phyloP scores from a whole-genome alignment of 768 basidiomycete species.

The Epithele typhae region DNA sequence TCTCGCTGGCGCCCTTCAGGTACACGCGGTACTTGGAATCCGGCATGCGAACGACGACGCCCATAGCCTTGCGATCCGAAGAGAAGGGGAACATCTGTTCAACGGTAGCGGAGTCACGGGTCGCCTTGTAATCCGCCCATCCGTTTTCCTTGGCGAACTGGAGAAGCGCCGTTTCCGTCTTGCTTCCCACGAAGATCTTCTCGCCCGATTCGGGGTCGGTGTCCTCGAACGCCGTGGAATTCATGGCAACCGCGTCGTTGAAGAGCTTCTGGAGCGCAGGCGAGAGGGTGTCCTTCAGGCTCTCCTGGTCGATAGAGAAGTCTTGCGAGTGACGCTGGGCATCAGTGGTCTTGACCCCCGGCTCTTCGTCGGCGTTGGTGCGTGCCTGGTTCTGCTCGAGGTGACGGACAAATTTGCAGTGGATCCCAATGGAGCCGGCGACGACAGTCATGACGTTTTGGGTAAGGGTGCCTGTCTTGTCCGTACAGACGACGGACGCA shows the following conservation, averaged over 20 bases:
- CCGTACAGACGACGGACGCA: slow-evolving; percentile 91
- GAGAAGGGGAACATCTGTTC: slow-evolving; percentile 93
- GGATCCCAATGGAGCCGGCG: slow-evolving; percentile 90
- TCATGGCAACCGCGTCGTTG: slow-evolving; percentile 84
- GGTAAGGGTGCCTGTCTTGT: slow-evolving; percentile 96
- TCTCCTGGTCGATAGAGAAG: slow-evolving; percentile 79
- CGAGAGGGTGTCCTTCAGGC: slow-evolving; percentile 62
- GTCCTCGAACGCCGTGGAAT: slow-evolving; percentile 95
- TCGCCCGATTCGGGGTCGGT: slow-evolving; percentile 54
- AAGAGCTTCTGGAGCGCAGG: slow-evolving; percentile 60
- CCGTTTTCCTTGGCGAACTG: slow-evolving; percentile 76
- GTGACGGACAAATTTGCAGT: slow-evolving; percentile 86
- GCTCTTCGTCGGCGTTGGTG: slow-evolving; percentile 63
- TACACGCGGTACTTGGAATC: slow-evolving; percentile 62
- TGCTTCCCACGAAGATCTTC: slow-evolving; percentile 76
- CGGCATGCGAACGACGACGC: slow-evolving; percentile 67
- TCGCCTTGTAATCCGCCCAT: slow-evolving; percentile 70
- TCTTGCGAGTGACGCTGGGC: slow-evolving; percentile 55
- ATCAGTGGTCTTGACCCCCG: slow-evolving; percentile 20
- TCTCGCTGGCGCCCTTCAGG: slow-evolving; percentile 93
- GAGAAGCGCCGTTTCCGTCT: slow-evolving; percentile 92
- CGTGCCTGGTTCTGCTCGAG: slow-evolving; percentile 69
- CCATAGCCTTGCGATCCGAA: slow-evolving; percentile 93
- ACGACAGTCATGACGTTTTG: slow-evolving; percentile 96
- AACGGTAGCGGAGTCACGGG: slow-evolving; percentile 55